phyloP scores from a whole-genome alignment of 169 alveolate genomes.

The Plasmodium fragile region DNA sequence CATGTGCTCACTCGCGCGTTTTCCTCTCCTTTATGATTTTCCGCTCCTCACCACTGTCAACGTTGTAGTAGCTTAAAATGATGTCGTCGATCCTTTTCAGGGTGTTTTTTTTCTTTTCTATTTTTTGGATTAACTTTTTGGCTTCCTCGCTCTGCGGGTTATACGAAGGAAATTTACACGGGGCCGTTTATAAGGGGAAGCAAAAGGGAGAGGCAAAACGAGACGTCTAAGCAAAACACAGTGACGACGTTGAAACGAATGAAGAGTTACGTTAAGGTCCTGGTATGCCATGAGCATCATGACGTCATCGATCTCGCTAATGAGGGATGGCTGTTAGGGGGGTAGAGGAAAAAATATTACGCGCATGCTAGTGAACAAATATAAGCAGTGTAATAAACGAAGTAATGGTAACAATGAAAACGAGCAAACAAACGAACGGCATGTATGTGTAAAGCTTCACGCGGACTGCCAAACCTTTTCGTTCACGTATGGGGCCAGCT shows the following conservation, averaged over 20 bases:
- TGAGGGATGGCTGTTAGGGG: slow-evolving; percentile 41
- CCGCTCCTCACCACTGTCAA: slow-evolving; percentile 62
- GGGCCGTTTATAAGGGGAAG: not conserved
- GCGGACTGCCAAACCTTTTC: slow-evolving; percentile 47
- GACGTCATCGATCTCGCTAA: slow-evolving; percentile 72
- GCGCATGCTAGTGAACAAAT: not conserved
- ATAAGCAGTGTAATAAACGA: not conserved
- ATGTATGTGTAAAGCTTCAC: not conserved
- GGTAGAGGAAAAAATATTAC: not conserved
- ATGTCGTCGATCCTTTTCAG: slow-evolving; percentile 80
- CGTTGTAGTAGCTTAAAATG: slow-evolving; percentile 78
- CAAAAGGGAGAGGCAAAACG: not conserved
- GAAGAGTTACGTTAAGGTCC: slow-evolving; percentile 49
- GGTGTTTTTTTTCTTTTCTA: slow-evolving; percentile 78
- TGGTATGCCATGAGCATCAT: slow-evolving; percentile 76
- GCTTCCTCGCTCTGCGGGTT: slow-evolving; percentile 80
- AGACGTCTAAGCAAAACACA: not conserved
- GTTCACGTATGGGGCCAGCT: slow-evolving; percentile 67
- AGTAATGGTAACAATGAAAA: not conserved
- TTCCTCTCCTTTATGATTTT: not conserved
- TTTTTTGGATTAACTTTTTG: slow-evolving; percentile 64
- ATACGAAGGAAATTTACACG: not conserved
- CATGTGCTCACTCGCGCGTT: not conserved
- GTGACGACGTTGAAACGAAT: not conserved
- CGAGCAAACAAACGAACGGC: not conserved